Evolutionary conservation across 2,329 filamentous ascomycete species (phyloP), one percentile per base, ranked within the genome.

Genomic region (Cryphonectria carpinicola): DNA sequence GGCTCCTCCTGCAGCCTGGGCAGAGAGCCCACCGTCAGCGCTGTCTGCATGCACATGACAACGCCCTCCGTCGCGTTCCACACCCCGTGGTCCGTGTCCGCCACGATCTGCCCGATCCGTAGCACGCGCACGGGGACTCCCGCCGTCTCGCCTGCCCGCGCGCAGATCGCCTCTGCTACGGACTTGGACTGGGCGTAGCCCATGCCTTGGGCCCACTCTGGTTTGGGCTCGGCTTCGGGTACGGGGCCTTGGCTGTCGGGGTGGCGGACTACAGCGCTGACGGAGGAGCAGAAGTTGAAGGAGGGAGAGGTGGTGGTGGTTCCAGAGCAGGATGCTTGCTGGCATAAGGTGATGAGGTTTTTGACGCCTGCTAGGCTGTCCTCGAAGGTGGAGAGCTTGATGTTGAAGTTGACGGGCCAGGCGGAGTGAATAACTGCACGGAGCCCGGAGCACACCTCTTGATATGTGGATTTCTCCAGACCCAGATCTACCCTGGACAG

Each of bases 351-450:
- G 19, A 86, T 78, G 1, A 88, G 79, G 64, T 86, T 83, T 1
- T 77, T 76, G 1, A 83, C 80, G 0, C 83, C 84, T 2, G 75
- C 77, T 28, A 88, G 81, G 71, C 84, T 81, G 71, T 85, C 79
- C 64, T 86, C 86, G 72, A 88, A 88, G 67, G 81, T 85, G 2
- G 79, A 78, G 1, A 88, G 79, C 0, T 79, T 79, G 73, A 88
- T 81, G 75, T 87, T 88, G 79, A 89, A 89, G 76, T 88, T 88
- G 39, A 88, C 86, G 1, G 84, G 79, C 86, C 86, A 88, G 0
- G 86, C 85, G 72, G 81, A 81, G 78, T 88, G 85, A 37, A 88
- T 84, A 28, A 87, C 80, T 17, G 77, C 76, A 0, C 81, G 81
- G 1, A 87, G 74, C 1, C 78, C 70, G 8, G 66, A 61, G 14